phyloP scores from a whole-genome alignment of 176 grass and related monocot genomes.

The Cenchrus fungigraminus region DNA sequence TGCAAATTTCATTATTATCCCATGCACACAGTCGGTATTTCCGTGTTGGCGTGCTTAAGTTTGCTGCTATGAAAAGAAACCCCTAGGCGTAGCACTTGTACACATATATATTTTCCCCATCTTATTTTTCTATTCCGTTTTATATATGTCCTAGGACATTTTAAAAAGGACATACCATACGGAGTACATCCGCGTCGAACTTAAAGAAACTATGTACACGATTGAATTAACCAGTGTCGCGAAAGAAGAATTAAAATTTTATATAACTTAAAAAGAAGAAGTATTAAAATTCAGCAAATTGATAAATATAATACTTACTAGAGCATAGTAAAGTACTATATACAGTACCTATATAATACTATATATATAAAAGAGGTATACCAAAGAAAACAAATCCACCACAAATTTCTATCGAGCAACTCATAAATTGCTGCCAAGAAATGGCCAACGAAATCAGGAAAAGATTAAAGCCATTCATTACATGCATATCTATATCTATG shows the following conservation, averaged over 20 bases:
- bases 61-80: too few relatives aligned
- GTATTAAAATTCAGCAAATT: neutral
- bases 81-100: too few relatives aligned
- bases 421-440: neutral
- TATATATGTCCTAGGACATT: neutral
- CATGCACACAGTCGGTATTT: neutral
- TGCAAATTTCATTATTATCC: neutral
- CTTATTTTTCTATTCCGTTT: too few relatives aligned
- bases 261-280: too few relatives aligned
- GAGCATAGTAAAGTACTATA: neutral
- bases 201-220: neutral
- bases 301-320: neutral
- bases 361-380: neutral
- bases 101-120: too few relatives aligned
- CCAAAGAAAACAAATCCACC: neutral
- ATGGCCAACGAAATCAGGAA: neutral
- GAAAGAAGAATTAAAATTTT: neutral
- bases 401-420: neutral
- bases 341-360: too few relatives aligned
- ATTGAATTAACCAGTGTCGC: neutral
- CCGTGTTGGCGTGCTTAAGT: too few relatives aligned
- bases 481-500: constrained; percentile 12
- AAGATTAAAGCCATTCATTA: constrained; percentile 8
- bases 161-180: too few relatives aligned
- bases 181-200: neutral